Percentiles rank a stretch among this genome's conserved stretches.
phyloP scores from a whole-genome alignment of 805 yeast species.

The Yarrowia yakushimensis region DNA sequence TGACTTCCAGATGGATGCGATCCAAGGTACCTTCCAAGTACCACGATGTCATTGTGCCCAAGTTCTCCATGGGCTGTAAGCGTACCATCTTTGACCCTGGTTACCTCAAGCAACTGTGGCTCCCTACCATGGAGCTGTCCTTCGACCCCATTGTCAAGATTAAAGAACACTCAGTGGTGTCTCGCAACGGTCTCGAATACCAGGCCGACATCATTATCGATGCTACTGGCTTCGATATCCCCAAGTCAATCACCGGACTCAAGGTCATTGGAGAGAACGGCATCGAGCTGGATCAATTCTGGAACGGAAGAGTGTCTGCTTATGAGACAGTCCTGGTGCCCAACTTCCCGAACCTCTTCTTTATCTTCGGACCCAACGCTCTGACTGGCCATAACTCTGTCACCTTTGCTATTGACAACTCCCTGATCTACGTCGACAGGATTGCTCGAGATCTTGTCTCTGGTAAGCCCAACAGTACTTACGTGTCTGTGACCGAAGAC shows the following conservation, averaged over 20 bases:
- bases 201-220: conserved; percentile 30
- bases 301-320: conserved; percentile 25
- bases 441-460: conserved; percentile 21
- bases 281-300: conserved; percentile 16
- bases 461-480: conserved; percentile 15
- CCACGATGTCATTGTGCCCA: conserved; percentile 26
- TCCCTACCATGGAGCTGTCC: conserved; percentile 24
- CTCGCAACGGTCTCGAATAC: conserved; percentile 27
- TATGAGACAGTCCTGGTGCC: conserved; percentile 28
- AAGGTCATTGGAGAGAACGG: conserved; percentile 25
- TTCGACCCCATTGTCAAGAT: conserved; percentile 27
- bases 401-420: conserved; percentile 28
- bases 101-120: conserved; percentile 26
- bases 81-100: conserved; percentile 28
- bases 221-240: conserved; percentile 28
- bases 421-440: conserved; percentile 26
- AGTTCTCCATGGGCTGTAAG: conserved; percentile 28
- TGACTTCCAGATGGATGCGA: background rate
- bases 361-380: conserved; percentile 28
- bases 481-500: conserved; percentile 25
- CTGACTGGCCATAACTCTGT: conserved; percentile 30
- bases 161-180: conserved; percentile 26
- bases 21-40: conserved; percentile 16
- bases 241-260: conserved; percentile 16
- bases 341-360: conserved; percentile 29